Evolutionary conservation across 169 alveolate species (phyloP).

Genomic region (Plasmodium relictum): DNA sequence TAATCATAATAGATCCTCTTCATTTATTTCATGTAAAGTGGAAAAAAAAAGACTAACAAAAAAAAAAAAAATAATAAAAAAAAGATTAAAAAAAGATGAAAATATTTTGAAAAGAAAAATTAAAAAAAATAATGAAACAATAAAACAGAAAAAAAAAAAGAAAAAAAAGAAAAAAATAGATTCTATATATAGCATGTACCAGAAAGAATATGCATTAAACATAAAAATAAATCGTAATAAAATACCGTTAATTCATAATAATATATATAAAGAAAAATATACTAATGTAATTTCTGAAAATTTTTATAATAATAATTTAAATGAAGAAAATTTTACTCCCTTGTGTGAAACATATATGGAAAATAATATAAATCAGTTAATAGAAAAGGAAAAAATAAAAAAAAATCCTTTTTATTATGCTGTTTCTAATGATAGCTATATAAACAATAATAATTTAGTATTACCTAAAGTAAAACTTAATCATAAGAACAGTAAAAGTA

Average conservation of each 20-base stretch:
- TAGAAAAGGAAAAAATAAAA: conserved; percentile 26
- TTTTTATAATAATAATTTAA: conserved; percentile 1
- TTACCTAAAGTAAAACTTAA: conserved; percentile 13
- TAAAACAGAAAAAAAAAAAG: conserved; percentile 1
- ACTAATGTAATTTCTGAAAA: not conserved
- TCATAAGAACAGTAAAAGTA: not conserved
- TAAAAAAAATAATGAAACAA: conserved; percentile 35
- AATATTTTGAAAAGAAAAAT: conserved; percentile 50
- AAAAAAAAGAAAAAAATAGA: conserved; percentile 23
- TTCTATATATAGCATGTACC: conserved; percentile 13
- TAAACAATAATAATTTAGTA: conserved; percentile 12
- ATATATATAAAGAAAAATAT: conserved; percentile 53
- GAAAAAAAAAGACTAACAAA: conserved; percentile 1
- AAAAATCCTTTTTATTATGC: conserved; percentile 12
- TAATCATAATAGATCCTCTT: conserved; percentile 1
- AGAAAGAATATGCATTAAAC: conserved; percentile 42
- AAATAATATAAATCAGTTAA: conserved; percentile 22
- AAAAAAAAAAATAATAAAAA: conserved; percentile 18
- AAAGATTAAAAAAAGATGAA: conserved; percentile 43
- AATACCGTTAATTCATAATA: conserved; percentile 40
- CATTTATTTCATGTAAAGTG: not conserved
- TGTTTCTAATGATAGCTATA: conserved; percentile 2
- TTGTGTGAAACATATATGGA: conserved; percentile 47
- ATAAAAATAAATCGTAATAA: conserved; percentile 26
- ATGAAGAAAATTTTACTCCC: conserved; percentile 24